Conservation (phyloP, 2,329 filamentous ascomycete species). For the Fusarium heterosporum region DNA sequence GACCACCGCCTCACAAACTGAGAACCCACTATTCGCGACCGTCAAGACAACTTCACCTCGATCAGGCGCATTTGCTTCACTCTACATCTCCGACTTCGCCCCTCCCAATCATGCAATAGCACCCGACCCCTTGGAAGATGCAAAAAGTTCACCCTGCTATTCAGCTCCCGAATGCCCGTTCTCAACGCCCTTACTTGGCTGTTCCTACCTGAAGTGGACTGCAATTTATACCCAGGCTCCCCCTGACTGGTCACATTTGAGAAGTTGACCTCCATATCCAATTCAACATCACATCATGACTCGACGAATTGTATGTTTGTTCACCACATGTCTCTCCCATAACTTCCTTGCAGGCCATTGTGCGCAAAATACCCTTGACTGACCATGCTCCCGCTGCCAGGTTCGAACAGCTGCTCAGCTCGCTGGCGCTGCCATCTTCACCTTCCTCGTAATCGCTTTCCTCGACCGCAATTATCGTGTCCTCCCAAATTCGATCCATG, state of each 20-base stretch:
- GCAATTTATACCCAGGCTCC: conserved; percentile 14
- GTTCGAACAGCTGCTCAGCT: conserved; percentile 81
- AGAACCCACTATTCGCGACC: background rate
- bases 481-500: conserved; percentile 86
- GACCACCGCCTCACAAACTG: background rate
- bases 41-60: background rate
- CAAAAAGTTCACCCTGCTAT: conserved; percentile 41
- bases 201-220: conserved; percentile 35
- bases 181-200: conserved; percentile 25
- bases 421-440: conserved; percentile 71
- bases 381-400: conserved; percentile 49
- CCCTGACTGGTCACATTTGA: background rate
- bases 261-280: conserved; percentile 9
- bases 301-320: conserved; percentile 53
- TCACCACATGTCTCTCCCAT: background rate
- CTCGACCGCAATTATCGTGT: conserved; percentile 91
- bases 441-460: conserved; percentile 79
- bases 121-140: conserved; percentile 43
- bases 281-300: conserved; percentile 48
- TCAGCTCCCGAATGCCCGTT: conserved; percentile 41
- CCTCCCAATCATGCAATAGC: conserved; percentile 46
- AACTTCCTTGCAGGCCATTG: background rate
- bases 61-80: conserved; percentile 8
- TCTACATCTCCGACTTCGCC: background rate
- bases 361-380: conserved; percentile 2